A percentile compares a stretch with the other conserved stretches of the same genome.
These are phyloP conservation scores for Aspergillus wentii DNA, from an alignment of 495 filamentous ascomycete species.

Conservation along the genomic window DNA sequence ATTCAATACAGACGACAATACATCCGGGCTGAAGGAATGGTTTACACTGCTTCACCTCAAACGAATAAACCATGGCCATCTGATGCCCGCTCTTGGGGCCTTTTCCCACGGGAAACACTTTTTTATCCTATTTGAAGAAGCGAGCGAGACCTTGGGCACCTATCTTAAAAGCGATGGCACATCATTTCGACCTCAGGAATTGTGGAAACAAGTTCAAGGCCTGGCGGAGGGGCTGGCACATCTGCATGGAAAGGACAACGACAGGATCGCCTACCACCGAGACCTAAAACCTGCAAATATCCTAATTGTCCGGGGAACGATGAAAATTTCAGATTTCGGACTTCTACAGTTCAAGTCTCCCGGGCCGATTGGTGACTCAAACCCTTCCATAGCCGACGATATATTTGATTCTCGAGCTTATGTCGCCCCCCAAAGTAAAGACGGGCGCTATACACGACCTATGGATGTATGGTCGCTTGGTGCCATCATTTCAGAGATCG, in stretches of 20 bases:
- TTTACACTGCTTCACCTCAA: background rate
- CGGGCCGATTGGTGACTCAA: background rate
- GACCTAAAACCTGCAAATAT: constrained; percentile 1
- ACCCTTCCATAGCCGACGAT: background rate
- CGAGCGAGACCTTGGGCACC: background rate
- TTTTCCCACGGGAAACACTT: background rate
- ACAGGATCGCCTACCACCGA: background rate
- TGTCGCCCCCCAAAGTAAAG: background rate
- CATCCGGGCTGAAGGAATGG: background rate
- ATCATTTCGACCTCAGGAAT: background rate
- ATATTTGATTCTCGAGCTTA: background rate
- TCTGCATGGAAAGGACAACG: background rate
- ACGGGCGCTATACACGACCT: background rate
- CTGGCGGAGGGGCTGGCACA: background rate
- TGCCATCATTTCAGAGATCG: background rate
- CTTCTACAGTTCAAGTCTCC: background rate
- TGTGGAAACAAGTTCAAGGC: background rate
- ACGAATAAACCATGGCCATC: background rate
- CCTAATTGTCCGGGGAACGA: background rate
- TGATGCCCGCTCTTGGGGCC: background rate
- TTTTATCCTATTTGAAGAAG: constrained; percentile 1
- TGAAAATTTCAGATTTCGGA: background rate
- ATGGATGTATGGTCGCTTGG: constrained; percentile 1
- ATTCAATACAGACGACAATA: background rate
- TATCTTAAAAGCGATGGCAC: background rate